Evolutionary conservation across 371 early-diverging fungal genomes (phyloP), one percentile per base, ranked within the genome.

Genomic region (Mucor mucedo): DNA sequence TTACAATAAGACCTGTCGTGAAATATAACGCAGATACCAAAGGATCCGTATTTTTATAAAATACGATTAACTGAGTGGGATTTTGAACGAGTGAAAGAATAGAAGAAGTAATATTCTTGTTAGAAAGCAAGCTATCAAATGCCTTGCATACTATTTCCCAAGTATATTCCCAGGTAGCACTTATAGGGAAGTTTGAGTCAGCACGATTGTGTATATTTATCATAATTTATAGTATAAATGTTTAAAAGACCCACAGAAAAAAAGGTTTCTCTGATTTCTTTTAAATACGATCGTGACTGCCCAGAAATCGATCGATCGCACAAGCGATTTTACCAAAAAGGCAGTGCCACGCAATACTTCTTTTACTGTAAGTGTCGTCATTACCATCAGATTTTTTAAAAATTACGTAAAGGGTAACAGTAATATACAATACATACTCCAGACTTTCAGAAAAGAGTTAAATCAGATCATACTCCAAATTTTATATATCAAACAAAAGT

Each of bases 11-110:
- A 1, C 47, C 54, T 4, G 60, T 16, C 14, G 63, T 55, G 4
- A 63, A 30, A 27, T 56, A 63, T 0, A 71, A 21, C 2, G 71
- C 73, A 7, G 63, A 52, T 27, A 63, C 58, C 9, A 77, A 55
- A 14, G 79, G 70, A 58, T 82, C 75, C 4, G 71, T 66, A 2
- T 49, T 16, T 41, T 45, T 50, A 47, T 67, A 67, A n/a, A 52
- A 47, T 1, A 13, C 28, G 2, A 56, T 7, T 2, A 67, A 45
- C 13, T 52, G 28, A 5, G 14, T 27, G 13, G 54, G 54, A 33
- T 62, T 33, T 38, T 45, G 13, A 6, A 62, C 1, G 5, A 11
- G 11, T n/a, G 55, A 47, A 5, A 7, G 14, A 38, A 54, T 38
- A 8, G 45, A 62, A 14, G 65, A 65, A n/a, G 39, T 7, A 29